phyloP scores from a whole-genome alignment of 192 early-diverging fungal genomes.

The Coemansia sp. region DNA sequence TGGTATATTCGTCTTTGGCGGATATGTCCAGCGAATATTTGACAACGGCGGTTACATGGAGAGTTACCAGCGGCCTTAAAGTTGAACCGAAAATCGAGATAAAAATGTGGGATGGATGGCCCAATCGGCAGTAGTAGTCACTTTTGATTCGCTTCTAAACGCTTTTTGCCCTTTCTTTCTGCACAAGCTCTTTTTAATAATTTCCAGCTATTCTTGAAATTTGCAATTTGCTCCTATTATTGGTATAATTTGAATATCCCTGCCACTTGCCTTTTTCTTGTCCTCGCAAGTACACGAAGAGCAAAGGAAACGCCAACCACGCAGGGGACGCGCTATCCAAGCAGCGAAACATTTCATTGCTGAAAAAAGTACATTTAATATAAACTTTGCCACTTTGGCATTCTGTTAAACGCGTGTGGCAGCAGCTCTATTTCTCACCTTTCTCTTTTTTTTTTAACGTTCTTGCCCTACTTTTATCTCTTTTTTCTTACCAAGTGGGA shows the following conservation, averaged over 20 bases:
- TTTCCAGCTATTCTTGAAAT: background rate
- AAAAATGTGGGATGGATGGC: background rate
- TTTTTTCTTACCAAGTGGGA: background rate
- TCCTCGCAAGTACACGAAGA: background rate
- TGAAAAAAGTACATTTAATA: conserved; percentile 5
- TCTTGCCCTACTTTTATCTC: background rate
- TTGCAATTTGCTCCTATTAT: background rate
- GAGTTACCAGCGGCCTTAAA: too few species aligned
- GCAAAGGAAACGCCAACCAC: conserved; percentile 1
- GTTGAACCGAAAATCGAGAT: too few species aligned
- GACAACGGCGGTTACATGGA: too few species aligned
- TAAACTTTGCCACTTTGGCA: conserved; percentile 6
- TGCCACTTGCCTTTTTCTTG: background rate
- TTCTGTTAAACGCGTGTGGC: background rate
- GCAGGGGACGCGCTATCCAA: too few species aligned
- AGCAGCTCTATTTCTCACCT: background rate
- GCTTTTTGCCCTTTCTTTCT: conserved; percentile 8
- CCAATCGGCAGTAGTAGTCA: background rate
- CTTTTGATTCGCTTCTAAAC: conserved; percentile 4
- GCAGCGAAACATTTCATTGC: conserved; percentile 1
- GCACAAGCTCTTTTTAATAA: background rate
- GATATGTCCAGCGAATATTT: too few species aligned
- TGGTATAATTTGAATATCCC: background rate
- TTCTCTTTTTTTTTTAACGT: background rate
- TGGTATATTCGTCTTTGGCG: too few species aligned